Percentiles rank a stretch among this genome's conserved stretches.
phyloP scores from a whole-genome alignment of 176 grass and related monocot species.

The Lolium rigidum region DNA sequence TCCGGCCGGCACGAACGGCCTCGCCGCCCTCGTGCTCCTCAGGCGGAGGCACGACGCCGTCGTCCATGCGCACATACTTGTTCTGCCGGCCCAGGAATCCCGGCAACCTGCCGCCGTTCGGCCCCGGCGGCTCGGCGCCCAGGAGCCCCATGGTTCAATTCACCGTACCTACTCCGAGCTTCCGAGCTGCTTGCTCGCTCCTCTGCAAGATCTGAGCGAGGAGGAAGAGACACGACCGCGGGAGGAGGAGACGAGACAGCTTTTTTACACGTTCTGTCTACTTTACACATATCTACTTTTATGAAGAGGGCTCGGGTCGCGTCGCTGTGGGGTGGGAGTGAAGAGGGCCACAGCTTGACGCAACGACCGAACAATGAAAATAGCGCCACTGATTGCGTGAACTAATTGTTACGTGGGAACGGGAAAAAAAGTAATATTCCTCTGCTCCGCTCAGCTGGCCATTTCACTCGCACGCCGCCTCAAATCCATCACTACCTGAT shows the following conservation, averaged over 20 bases:
- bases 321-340: no score
- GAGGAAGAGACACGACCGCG: neutral
- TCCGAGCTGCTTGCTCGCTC: neutral
- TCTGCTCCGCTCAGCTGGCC: no score
- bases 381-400: no score
- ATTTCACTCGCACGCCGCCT: no score
- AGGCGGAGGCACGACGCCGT: constrained; percentile 19
- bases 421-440: no score
- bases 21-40: constrained; percentile 38
- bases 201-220: constrained; percentile 39
- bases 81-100: constrained; percentile 41
- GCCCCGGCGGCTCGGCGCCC: constrained; percentile 24
- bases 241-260: neutral
- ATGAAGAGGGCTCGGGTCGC: no score
- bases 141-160: constrained; percentile 24
- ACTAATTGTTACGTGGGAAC: no score
- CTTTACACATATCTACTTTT: no score
- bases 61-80: constrained; percentile 62
- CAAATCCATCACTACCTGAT: no score
- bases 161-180: neutral
- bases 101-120: constrained; percentile 35
- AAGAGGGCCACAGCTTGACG: no score
- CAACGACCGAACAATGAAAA: no score
- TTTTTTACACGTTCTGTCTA: constrained; percentile 30
- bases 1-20: constrained; percentile 23